A percentile compares a stretch with the other conserved stretches of the same genome.
Conservation (phyloP, 768 basidiomycete species). For the Russula foetens region DNA sequence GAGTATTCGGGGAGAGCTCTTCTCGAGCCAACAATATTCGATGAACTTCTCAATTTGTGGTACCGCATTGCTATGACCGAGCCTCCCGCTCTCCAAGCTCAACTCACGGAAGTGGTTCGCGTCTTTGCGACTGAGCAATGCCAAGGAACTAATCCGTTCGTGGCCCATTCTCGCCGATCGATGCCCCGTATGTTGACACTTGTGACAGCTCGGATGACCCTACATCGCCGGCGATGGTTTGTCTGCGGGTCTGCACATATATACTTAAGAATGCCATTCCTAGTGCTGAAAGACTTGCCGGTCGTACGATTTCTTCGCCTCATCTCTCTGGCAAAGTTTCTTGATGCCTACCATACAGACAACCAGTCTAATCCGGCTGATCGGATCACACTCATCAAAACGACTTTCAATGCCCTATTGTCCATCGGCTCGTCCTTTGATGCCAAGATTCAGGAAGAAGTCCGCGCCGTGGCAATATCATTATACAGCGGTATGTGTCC, state of each 20-base stretch:
- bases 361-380: constrained; percentile 38
- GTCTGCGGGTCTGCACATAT: constrained; percentile 76
- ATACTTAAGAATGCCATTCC: constrained; percentile 67
- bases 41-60: constrained; percentile 81
- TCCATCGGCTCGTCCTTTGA: constrained; percentile 51
- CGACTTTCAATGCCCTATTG: constrained; percentile 54
- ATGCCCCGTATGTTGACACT: not conserved
- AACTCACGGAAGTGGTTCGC: constrained; percentile 62
- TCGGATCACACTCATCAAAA: constrained; percentile 54
- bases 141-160: constrained; percentile 11
- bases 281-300: constrained; percentile 39
- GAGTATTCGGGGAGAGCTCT: constrained; percentile 78
- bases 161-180: not conserved
- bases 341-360: constrained; percentile 29
- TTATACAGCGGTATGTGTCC: constrained; percentile 60
- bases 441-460: constrained; percentile 55
- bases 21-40: constrained; percentile 74
- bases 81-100: constrained; percentile 56
- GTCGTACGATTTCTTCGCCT: constrained; percentile 34
- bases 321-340: not conserved
- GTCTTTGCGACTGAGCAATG: constrained; percentile 34
- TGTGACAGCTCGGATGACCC: not conserved
- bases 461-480: constrained; percentile 69
- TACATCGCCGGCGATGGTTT: constrained; percentile 38
- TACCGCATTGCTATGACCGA: constrained; percentile 90